Percentiles rank a stretch among this genome's conserved stretches.
Evolutionary conservation across 1,139 yeast genomes (phyloP).

Genomic region (Taiozyma sp.): DNA sequence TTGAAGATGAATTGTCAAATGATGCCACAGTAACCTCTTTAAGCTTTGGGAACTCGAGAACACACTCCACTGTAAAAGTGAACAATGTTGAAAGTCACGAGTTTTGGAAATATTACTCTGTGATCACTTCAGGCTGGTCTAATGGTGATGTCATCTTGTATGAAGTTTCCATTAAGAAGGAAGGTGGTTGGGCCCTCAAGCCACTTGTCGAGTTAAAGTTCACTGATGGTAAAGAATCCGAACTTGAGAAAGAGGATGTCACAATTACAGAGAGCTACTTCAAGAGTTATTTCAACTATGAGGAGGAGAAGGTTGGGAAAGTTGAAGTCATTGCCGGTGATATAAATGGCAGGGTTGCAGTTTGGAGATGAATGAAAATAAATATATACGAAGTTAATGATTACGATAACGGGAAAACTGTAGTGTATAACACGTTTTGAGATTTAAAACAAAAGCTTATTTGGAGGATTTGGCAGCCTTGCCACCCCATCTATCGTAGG

Average conservation of each 20-base stretch:
- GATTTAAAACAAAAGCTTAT: neutral
- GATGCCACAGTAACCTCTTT: conserved; percentile 22
- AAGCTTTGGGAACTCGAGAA: conserved; percentile 24
- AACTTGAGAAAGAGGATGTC: conserved; percentile 20
- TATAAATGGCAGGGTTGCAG: conserved; percentile 27
- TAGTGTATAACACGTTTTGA: neutral
- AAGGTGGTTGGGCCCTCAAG: conserved; percentile 22
- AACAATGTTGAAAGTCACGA: conserved; percentile 28
- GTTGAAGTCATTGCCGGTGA: conserved; percentile 34
- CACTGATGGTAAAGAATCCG: conserved; percentile 17
- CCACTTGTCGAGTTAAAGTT: conserved; percentile 18
- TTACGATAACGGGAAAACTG: neutral
- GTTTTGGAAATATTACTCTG: conserved; percentile 32
- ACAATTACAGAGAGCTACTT: conserved; percentile 28
- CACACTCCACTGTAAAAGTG: conserved; percentile 20
- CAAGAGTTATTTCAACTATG: conserved; percentile 25
- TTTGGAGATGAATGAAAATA: conserved; percentile 24
- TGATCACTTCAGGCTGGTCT: conserved; percentile 32
- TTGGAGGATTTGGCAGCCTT: neutral
- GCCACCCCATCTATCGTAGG: conserved; percentile 71
- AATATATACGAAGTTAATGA: neutral
- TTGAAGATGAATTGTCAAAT: conserved; percentile 6
- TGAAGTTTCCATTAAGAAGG: conserved; percentile 21
- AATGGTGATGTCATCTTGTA: conserved; percentile 27
- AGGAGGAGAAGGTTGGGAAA: conserved; percentile 27